Base-by-base conservation (phyloP, 768 basidiomycete species). In the Kwoniella dendrophila region DNA sequence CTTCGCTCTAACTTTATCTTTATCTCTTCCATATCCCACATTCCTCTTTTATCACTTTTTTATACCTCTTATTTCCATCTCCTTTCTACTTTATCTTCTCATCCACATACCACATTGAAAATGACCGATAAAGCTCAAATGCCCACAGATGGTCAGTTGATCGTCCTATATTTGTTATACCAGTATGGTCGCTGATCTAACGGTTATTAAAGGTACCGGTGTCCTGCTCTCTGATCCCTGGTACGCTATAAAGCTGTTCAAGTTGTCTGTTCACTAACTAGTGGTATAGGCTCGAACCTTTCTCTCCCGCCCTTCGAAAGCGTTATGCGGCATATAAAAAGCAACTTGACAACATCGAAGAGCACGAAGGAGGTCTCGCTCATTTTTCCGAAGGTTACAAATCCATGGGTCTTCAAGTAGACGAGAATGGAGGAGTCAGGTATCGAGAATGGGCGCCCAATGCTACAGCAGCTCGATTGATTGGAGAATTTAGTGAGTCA, bases 391-490 rank as follows among this genome's bases (percentile, higher is more conserved):
- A 87, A 73, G 90, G 90, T 2, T 94, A 90, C 79, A 82, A 86
- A 65, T 85, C 69, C 3, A 80, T 86, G 75, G 95, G 95, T 34
- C 82, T 99, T 70, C 87, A 89, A 60, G 84, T 91, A 41, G 82
- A 82, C 40, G 75, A 81, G 36, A 84, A 88, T 59, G 87, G 86
- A 55, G 83, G 87, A 29, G 85, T 98, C 30, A 80, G 84, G 7
- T 98, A 98, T 79, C 83, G 90, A 70, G 96, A 99, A 78, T 99
- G 96, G 96, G 95, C 96, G 8, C 94, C 96, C 0, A 90, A 90
- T 68, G 94, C 89, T 18, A 81, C 72, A 45, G 87, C 88, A 70
- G 95, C 94, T 2, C 84, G 82, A 75, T 80, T 99, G 59, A 92
- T 92, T 70, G 96, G 96, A 44, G 95, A 99, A 47, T 99, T 99